Evolutionary conservation across 2,329 filamentous ascomycete species (phyloP).

Genomic region (Pseudopithomyces maydicus): DNA sequence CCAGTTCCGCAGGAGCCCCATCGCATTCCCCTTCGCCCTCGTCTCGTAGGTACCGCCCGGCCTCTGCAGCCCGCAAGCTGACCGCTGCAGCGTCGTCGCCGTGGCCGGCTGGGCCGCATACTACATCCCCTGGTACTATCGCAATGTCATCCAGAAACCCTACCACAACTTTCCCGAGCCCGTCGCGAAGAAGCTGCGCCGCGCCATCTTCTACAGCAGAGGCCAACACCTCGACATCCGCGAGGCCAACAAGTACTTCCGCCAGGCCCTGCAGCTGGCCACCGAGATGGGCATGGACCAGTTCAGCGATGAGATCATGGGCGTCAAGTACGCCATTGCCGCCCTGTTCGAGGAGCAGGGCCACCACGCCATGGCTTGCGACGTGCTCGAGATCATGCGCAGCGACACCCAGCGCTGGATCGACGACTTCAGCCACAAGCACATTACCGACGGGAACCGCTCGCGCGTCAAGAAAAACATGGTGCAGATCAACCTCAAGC

Average conservation of each 20-base stretch:
- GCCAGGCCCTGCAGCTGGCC: conserved; percentile 75
- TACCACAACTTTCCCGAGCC: conserved; percentile 68
- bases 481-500: conserved; percentile 78
- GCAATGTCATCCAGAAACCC: conserved; percentile 52
- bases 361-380: conserved; percentile 71
- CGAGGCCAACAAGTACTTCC: conserved; percentile 82
- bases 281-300: conserved; percentile 79
- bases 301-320: conserved; percentile 88
- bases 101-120: conserved; percentile 45
- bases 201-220: conserved; percentile 81
- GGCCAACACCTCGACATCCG: conserved; percentile 71
- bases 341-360: conserved; percentile 79
- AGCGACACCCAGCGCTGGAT: conserved; percentile 66
- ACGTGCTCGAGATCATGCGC: conserved; percentile 78
- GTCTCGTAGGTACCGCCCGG: conserved; percentile 24
- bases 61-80: conserved; percentile 5
- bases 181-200: conserved; percentile 77
- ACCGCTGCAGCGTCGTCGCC: conserved; percentile 40
- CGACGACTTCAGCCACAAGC: conserved; percentile 49
- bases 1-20: conserved; percentile 46
- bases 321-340: conserved; percentile 82
- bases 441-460: conserved; percentile 53
- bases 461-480: conserved; percentile 74
- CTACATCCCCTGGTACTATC: conserved; percentile 55
- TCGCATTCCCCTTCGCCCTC: conserved; percentile 45